Evolutionary conservation across 2,329 filamentous ascomycete genomes (phyloP).

Genomic region (Dactylellina parvicollis): DNA sequence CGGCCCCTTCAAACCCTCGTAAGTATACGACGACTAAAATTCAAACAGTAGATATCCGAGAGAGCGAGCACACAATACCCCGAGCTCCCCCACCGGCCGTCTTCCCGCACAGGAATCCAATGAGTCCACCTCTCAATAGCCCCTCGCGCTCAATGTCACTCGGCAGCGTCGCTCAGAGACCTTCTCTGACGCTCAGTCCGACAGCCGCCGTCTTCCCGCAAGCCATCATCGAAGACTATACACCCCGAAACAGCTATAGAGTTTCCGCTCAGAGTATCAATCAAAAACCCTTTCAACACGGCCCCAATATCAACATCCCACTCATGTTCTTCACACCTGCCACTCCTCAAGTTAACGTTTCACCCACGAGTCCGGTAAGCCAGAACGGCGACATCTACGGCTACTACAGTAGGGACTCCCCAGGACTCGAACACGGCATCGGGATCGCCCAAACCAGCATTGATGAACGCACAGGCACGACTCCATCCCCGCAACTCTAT

Average conservation of each 20-base stretch:
- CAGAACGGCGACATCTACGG: conserved; percentile 42
- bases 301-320: conserved; percentile 47
- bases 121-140: conserved; percentile 32
- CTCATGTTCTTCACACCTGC: conserved; percentile 55
- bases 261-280: conserved; percentile 45
- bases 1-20: conserved; percentile 51
- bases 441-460: conserved; percentile 45
- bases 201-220: conserved; percentile 41
- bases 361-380: conserved; percentile 44
- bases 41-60: conserved; percentile 52
- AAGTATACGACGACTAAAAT: conserved; percentile 54
- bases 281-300: conserved; percentile 25
- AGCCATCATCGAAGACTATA: conserved; percentile 39
- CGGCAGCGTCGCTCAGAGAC: conserved; percentile 41
- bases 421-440: conserved; percentile 22
- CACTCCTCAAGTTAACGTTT: conserved; percentile 51
- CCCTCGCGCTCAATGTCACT: conserved; percentile 37
- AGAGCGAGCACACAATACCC: conserved; percentile 47
- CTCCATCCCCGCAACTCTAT: conserved; percentile 32
- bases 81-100: conserved; percentile 41
- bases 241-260: conserved; percentile 32
- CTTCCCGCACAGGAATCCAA: conserved; percentile 50
- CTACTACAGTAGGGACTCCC: conserved; percentile 37
- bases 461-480: conserved; percentile 25
- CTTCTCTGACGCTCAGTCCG: conserved; percentile 41